phyloP scores from a whole-genome alignment of 495 filamentous ascomycete genomes.

The Tuber brumale region DNA sequence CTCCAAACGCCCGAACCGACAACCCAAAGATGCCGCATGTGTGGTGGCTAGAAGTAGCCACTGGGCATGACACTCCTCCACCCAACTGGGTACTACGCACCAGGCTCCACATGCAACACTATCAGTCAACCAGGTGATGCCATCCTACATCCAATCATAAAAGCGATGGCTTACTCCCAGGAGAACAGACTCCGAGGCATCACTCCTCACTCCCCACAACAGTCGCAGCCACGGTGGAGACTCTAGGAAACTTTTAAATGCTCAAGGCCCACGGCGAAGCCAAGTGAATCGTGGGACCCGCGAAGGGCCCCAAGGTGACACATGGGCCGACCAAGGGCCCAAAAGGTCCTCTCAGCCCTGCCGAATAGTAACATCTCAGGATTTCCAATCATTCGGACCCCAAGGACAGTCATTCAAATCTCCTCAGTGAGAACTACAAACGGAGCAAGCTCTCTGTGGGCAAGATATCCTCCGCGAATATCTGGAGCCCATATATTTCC shows the following conservation, averaged over 20 bases:
- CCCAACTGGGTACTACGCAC: constrained; percentile 25
- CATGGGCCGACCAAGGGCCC: constrained; percentile 1
- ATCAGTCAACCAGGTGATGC: constrained; percentile 16
- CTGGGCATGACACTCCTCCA: constrained; percentile 30
- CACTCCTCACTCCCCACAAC: background rate
- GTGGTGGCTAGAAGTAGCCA: constrained; percentile 36
- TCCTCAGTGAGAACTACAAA: constrained; percentile 6
- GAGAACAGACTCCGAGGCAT: constrained; percentile 12
- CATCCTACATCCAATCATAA: constrained; percentile 19
- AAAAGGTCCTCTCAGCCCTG: constrained; percentile 10
- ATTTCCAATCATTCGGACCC: constrained; percentile 16
- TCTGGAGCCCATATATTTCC: constrained; percentile 5
- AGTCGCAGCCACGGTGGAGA: constrained; percentile 26
- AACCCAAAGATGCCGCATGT: constrained; percentile 4
- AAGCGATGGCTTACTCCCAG: too few relatives aligned
- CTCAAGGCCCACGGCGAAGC: constrained; percentile 3
- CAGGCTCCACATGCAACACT: constrained; percentile 17
- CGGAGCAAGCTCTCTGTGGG: constrained; percentile 5
- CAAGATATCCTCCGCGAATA: constrained; percentile 1
- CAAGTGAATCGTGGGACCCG: background rate
- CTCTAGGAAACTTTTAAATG: constrained; percentile 19
- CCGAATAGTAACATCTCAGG: constrained; percentile 19
- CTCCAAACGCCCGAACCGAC: background rate
- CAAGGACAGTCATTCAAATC: constrained; percentile 23
- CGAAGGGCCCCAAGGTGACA: background rate